phyloP scores from a whole-genome alignment of 192 early-diverging fungal genomes.

The Pilobolus umbonatus region DNA sequence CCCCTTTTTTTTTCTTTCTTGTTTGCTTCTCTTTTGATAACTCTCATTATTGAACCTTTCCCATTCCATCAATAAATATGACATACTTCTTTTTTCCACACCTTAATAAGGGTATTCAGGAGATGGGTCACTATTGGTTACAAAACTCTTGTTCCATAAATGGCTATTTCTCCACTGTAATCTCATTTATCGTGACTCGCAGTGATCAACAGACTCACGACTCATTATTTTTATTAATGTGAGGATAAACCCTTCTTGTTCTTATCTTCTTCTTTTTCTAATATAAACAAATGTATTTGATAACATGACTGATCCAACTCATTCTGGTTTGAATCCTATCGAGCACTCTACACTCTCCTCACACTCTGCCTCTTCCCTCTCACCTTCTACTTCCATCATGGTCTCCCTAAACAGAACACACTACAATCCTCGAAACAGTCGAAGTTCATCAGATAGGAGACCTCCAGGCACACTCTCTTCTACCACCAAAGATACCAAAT shows the following conservation, averaged over 20 bases:
- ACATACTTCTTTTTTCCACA: too few species aligned
- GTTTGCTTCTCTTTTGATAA: too few species aligned
- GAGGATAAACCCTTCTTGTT: background rate
- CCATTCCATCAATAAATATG: too few species aligned
- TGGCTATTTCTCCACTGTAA: too few species aligned
- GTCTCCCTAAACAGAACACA: background rate
- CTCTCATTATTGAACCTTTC: too few species aligned
- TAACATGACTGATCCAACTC: background rate
- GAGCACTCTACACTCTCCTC: background rate
- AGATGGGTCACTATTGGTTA: too few species aligned
- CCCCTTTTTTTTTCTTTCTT: conserved; percentile 1
- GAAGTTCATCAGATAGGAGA: background rate
- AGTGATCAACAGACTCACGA: too few species aligned
- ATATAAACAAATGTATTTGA: background rate
- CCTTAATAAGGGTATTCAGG: too few species aligned
- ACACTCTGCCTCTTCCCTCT: conserved; percentile 5
- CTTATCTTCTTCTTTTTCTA: background rate
- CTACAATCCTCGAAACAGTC: background rate
- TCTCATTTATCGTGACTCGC: too few species aligned
- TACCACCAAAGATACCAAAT: conserved; percentile 39
- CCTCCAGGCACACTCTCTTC: conserved; percentile 6
- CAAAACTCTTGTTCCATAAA: too few species aligned
- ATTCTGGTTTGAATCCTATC: conserved; percentile 2
- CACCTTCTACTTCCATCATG: conserved; percentile 11
- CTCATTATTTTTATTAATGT: too few species aligned